Conservation (phyloP, 192 early-diverging fungal genomes). For the Coemansia sp. region DNA sequence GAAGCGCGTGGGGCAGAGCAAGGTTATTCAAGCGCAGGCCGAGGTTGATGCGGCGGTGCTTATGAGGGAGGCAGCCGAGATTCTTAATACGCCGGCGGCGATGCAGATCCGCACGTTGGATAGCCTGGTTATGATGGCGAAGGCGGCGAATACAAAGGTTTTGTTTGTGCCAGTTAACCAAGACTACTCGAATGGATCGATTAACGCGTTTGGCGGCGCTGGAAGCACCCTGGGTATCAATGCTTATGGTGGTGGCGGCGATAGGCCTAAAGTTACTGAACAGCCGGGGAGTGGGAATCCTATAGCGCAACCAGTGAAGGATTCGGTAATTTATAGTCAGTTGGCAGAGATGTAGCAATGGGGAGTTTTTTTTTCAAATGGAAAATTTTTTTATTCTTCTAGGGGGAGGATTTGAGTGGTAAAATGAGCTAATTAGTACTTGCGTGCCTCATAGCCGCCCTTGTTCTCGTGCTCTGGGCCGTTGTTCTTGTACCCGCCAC, state of each 20-base stretch:
- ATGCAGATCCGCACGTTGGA: constrained; percentile 91
- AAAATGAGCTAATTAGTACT: neutral
- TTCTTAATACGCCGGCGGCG: constrained; percentile 77
- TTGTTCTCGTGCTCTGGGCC: neutral
- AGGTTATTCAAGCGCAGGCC: constrained; percentile 86
- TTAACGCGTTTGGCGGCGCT: constrained; percentile 51
- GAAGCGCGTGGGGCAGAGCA: constrained; percentile 85
- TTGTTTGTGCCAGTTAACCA: constrained; percentile 65
- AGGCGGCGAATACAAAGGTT: constrained; percentile 68
- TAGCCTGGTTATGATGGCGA: constrained; percentile 77
- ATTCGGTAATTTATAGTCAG: constrained; percentile 23
- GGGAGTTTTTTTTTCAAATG: neutral
- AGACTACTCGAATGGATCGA: constrained; percentile 47
- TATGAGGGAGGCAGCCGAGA: constrained; percentile 92
- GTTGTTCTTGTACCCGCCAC: neutral
- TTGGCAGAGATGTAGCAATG: constrained; percentile 24
- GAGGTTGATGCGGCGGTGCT: constrained; percentile 85
- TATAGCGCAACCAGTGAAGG: constrained; percentile 31
- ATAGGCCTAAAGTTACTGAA: no score
- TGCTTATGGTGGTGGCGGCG: neutral
- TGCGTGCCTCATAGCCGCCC: constrained; percentile 5
- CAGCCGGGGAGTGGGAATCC: constrained; percentile 6
- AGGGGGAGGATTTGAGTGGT: neutral
- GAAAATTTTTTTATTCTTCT: neutral
- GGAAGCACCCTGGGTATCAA: constrained; percentile 39